These are phyloP conservation scores for Trichoderma atroviride DNA, from an alignment of 2,329 filamentous ascomycete genomes.

Conservation along the genomic window DNA sequence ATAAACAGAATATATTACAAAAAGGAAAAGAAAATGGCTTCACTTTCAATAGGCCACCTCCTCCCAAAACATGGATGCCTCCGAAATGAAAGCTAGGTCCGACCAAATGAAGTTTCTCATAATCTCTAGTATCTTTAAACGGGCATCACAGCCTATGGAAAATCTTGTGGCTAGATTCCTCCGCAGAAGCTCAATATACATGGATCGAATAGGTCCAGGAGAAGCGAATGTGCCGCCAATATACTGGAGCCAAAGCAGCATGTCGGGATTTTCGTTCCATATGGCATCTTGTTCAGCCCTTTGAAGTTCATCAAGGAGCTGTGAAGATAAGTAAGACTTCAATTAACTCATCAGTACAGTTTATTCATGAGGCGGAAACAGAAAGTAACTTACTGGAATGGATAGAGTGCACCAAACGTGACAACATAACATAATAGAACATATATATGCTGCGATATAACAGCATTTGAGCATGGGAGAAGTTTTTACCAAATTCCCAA, in stretches of 20 bases:
- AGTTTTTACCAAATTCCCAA: not conserved
- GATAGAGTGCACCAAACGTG: not conserved
- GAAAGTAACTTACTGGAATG: not conserved
- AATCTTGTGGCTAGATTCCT: not conserved
- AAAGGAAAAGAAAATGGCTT: too few species aligned
- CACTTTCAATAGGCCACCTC: not conserved
- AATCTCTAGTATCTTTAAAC: not conserved
- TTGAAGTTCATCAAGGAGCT: not conserved
- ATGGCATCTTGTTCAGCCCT: not conserved
- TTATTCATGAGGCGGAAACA: not conserved
- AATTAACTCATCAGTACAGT: not conserved
- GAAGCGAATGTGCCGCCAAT: conserved; percentile 2
- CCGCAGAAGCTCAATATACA: not conserved
- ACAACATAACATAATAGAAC: conserved; percentile 2
- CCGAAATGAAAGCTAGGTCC: not conserved
- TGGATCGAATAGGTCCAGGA: not conserved
- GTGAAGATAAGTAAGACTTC: conserved; percentile 2
- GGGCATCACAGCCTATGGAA: not conserved
- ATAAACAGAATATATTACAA: too few species aligned
- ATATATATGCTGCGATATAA: not conserved
- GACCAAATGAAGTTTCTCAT: conserved; percentile 1
- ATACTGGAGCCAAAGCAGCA: not conserved
- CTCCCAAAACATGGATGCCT: not conserved
- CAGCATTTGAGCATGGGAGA: not conserved
- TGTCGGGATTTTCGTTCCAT: not conserved